phyloP scores from a whole-genome alignment of 768 basidiomycete genomes.

The Paxillus involutus region DNA sequence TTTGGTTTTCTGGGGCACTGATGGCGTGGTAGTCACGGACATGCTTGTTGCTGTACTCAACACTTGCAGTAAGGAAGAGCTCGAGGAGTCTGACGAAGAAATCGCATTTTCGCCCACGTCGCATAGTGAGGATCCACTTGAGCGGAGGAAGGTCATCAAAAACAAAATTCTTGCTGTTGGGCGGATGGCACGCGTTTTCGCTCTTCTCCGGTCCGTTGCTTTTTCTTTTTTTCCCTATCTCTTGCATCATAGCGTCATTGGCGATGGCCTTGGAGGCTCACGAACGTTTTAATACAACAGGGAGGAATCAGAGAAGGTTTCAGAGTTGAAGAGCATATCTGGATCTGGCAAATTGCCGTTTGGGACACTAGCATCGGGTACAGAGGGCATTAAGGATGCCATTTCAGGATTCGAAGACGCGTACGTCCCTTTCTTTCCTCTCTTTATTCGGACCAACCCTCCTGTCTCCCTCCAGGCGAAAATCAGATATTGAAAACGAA shows the following conservation, averaged over 20 bases:
- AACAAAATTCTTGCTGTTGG: conserved; percentile 99
- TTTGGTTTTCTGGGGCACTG: background rate
- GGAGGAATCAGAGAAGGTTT: conserved; percentile 97
- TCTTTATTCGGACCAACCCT: background rate
- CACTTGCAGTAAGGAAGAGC: conserved; percentile 94
- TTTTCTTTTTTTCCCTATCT: background rate
- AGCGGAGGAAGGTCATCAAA: conserved; percentile 91
- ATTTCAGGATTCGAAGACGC: conserved; percentile 95
- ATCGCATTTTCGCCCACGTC: conserved; percentile 36
- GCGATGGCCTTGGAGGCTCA: background rate
- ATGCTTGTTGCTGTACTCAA: conserved; percentile 97
- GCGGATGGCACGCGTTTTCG: conserved; percentile 94
- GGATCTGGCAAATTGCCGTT: conserved; percentile 78
- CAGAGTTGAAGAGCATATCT: conserved; percentile 90
- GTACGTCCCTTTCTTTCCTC: conserved; percentile 49
- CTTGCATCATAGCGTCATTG: background rate
- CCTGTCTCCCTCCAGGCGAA: conserved; percentile 58
- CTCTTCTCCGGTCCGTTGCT: conserved; percentile 85
- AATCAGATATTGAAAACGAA: conserved; percentile 99
- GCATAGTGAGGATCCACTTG: conserved; percentile 49
- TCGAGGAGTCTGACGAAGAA: conserved; percentile 72
- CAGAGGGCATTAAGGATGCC: conserved; percentile 93
- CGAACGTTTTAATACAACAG: conserved; percentile 36
- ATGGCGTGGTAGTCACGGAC: conserved; percentile 74
- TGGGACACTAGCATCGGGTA: conserved; percentile 80